Percentiles rank a stretch among this genome's conserved stretches.
Conservation (phyloP, 2,329 filamentous ascomycete genomes). For the Exophiala alcalophila region DNA sequence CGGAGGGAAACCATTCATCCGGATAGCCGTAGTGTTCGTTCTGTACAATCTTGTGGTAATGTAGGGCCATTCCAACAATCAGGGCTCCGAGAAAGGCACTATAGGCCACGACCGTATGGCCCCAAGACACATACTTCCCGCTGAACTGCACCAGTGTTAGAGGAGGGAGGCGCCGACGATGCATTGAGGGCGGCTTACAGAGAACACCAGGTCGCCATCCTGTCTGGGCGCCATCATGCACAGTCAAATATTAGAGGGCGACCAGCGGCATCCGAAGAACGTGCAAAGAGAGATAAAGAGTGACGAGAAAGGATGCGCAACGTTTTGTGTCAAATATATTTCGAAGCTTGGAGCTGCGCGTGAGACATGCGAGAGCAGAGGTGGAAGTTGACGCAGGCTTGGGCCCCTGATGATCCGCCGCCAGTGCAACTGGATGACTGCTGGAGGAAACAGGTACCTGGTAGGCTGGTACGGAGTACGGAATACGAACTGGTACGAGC, state of each 20-base stretch:
- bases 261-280: conserved; percentile 19
- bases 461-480: too few relatives aligned
- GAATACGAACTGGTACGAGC: too few relatives aligned
- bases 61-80: conserved; percentile 73
- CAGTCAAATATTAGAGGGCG: conserved; percentile 26
- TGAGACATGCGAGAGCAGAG: conserved; percentile 6
- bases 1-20: conserved; percentile 93
- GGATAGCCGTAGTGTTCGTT: conserved; percentile 96
- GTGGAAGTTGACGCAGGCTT: neutral
- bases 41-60: conserved; percentile 95
- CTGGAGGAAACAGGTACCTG: too few relatives aligned
- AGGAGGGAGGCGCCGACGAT: conserved; percentile 31
- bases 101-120: conserved; percentile 82
- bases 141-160: conserved; percentile 56
- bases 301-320: conserved; percentile 16
- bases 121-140: conserved; percentile 85
- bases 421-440: conserved; percentile 1
- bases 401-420: conserved; percentile 13
- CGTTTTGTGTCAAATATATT: conserved; percentile 5
- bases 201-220: conserved; percentile 61
- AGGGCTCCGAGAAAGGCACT: conserved; percentile 80
- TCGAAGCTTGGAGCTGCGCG: conserved; percentile 10
- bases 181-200: conserved; percentile 42
- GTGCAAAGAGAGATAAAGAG: conserved; percentile 20
- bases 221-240: conserved; percentile 58